Evolutionary conservation across 2,329 filamentous ascomycete species (phyloP).

Genomic region (Dactylellina drechsleri): DNA sequence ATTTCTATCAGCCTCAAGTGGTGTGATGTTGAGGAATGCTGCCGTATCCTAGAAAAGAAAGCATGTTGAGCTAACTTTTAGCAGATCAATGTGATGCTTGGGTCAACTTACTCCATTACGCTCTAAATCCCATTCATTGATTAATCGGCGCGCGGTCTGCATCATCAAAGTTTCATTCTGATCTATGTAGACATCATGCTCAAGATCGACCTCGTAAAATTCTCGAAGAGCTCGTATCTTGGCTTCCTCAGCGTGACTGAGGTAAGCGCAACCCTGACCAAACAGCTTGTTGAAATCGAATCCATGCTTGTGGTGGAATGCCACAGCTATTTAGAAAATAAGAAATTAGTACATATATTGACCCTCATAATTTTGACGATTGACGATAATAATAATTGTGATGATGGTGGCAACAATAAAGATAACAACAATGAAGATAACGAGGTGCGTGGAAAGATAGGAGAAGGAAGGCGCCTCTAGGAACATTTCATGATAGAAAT

Average conservation of each 20-base stretch:
- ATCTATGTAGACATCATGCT: conserved; percentile 19
- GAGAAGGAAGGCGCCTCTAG: neutral
- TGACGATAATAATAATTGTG: neutral
- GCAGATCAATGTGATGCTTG: neutral
- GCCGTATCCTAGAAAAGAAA: conserved; percentile 2
- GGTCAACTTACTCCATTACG: conserved; percentile 19
- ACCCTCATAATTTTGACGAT: neutral
- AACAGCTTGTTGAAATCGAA: conserved; percentile 58
- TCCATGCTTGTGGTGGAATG: conserved; percentile 51
- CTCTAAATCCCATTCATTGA: conserved; percentile 18
- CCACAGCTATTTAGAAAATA: conserved; percentile 37
- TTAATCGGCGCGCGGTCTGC: conserved; percentile 2
- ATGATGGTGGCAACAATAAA: neutral
- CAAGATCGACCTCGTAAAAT: conserved; percentile 17
- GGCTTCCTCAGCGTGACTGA: conserved; percentile 57
- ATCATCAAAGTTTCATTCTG: conserved; percentile 26
- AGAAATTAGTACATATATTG: conserved; percentile 44
- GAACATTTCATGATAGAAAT: too few relatives aligned
- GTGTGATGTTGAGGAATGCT: conserved; percentile 31
- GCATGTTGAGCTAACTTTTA: neutral
- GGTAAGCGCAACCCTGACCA: conserved; percentile 55
- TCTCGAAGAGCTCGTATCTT: conserved; percentile 34
- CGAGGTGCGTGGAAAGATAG: neutral
- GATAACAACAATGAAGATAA: neutral
- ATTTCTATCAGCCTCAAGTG: conserved; percentile 57